Percentiles rank a stretch among this genome's conserved stretches.
Evolutionary conservation across 2,329 filamentous ascomycete species (phyloP).

Genomic region (Aspergillus sp.): DNA sequence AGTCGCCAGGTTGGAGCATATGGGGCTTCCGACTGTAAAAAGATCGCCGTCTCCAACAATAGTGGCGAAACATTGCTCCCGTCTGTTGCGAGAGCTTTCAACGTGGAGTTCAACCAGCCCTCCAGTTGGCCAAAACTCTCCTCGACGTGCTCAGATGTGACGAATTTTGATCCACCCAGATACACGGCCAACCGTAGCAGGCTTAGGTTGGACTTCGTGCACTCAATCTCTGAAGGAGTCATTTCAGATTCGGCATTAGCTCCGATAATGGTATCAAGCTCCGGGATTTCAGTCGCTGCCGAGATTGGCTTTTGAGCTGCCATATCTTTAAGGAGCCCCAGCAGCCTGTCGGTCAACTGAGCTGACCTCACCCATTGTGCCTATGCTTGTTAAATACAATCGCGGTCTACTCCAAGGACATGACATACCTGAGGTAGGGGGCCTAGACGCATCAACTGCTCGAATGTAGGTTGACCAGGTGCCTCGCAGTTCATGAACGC

Average conservation of each 20-base stretch:
- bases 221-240: conserved; percentile 36
- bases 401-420: background rate
- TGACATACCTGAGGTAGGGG: conserved; percentile 38
- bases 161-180: conserved; percentile 34
- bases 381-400: conserved; percentile 28
- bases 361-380: conserved; percentile 37
- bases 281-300: conserved; percentile 27
- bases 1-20: conserved; percentile 43
- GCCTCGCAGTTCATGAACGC: conserved; percentile 45
- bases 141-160: conserved; percentile 30
- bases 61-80: conserved; percentile 21
- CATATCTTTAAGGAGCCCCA: conserved; percentile 34
- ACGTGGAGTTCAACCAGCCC: conserved; percentile 31
- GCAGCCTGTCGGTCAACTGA: conserved; percentile 36
- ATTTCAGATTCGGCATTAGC: conserved; percentile 31
- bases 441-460: conserved; percentile 39
- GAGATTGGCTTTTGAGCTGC: conserved; percentile 32
- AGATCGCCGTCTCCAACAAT: conserved; percentile 26
- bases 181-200: conserved; percentile 35
- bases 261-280: conserved; percentile 25
- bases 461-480: conserved; percentile 33
- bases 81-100: conserved; percentile 21
- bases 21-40: conserved; percentile 23
- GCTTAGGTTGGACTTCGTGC: conserved; percentile 31
- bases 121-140: conserved; percentile 29